Percentiles rank a stretch among this genome's conserved stretches.
Evolutionary conservation across 805 yeast genomes (phyloP).

Genomic region (Lipomyces sp.): DNA sequence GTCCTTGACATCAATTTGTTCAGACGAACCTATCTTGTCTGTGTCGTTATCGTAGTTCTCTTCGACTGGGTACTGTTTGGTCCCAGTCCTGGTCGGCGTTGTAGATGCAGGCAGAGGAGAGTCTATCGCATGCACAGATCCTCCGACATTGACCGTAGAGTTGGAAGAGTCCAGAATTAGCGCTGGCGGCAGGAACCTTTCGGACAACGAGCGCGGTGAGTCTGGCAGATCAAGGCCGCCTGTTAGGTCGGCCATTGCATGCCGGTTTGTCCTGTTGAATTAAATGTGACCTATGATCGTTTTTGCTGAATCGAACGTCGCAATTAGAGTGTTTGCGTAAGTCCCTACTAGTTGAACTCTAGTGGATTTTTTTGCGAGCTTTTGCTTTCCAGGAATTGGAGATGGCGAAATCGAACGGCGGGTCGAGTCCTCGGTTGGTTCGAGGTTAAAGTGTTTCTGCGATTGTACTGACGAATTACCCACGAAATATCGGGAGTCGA

Average conservation of each 20-base stretch:
- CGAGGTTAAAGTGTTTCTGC: too few relatives aligned
- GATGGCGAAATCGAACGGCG: too few relatives aligned
- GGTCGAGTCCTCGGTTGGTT: too few relatives aligned
- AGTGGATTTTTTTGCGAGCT: not conserved
- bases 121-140: not conserved
- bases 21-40: not conserved
- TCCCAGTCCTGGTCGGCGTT: not conserved
- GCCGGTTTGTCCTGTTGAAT: not conserved
- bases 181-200: constrained; percentile 24
- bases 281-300: not conserved
- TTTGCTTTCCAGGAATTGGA: too few relatives aligned
- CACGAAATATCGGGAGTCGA: not conserved
- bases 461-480: not conserved
- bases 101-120: not conserved
- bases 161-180: constrained; percentile 3
- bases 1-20: not conserved
- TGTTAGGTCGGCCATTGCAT: constrained; percentile 23
- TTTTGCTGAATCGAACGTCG: not conserved
- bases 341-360: not conserved
- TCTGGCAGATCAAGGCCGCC: constrained; percentile 30
- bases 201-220: constrained; percentile 22
- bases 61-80: too few relatives aligned
- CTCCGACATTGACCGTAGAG: not conserved
- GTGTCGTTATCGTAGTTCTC: not conserved
- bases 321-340: not conserved